A percentile compares a stretch with the other conserved stretches of the same genome.
These are phyloP conservation scores for Tolypocladium nubicola DNA, from an alignment of 2,329 filamentous ascomycete genomes.

Conservation along the genomic window DNA sequence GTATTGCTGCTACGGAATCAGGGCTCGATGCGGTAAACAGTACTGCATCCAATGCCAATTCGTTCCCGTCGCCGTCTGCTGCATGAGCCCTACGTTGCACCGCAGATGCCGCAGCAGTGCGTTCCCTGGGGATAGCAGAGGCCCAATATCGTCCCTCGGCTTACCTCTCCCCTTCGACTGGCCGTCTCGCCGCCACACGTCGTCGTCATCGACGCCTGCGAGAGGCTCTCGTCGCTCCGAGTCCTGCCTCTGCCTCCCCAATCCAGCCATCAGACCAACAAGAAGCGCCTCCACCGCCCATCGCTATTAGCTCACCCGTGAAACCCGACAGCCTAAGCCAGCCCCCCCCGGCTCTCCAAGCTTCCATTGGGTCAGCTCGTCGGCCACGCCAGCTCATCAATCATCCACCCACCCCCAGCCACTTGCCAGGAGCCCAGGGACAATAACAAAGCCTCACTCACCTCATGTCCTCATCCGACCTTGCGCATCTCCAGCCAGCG, in stretches of 20 bases:
- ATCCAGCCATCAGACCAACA: background rate
- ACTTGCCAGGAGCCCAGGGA: background rate
- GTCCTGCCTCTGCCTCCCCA: constrained; percentile 9
- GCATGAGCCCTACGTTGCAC: background rate
- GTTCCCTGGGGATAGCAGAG: background rate
- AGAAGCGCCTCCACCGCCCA: constrained; percentile 2
- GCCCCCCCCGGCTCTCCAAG: constrained; percentile 14
- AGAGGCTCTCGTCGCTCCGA: background rate
- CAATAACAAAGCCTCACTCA: background rate
- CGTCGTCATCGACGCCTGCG: background rate
- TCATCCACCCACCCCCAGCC: constrained; percentile 7
- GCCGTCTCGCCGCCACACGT: background rate
- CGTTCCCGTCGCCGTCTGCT: background rate
- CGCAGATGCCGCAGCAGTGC: background rate
- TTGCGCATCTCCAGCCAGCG: background rate
- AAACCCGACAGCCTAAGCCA: constrained; percentile 5
- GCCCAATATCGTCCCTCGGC: background rate
- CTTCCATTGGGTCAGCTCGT: constrained; percentile 23
- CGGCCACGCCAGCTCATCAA: constrained; percentile 30
- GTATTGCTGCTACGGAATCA: background rate
- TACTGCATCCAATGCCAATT: background rate
- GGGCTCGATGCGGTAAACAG: background rate
- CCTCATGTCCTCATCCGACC: background rate
- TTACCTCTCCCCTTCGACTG: background rate
- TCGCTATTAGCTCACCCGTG: constrained; percentile 4